A percentile compares a stretch with the other conserved stretches of the same genome.
These are phyloP conservation scores for Penicillium sp. DNA, from an alignment of 2,329 filamentous ascomycete genomes.

Conservation along the genomic window DNA sequence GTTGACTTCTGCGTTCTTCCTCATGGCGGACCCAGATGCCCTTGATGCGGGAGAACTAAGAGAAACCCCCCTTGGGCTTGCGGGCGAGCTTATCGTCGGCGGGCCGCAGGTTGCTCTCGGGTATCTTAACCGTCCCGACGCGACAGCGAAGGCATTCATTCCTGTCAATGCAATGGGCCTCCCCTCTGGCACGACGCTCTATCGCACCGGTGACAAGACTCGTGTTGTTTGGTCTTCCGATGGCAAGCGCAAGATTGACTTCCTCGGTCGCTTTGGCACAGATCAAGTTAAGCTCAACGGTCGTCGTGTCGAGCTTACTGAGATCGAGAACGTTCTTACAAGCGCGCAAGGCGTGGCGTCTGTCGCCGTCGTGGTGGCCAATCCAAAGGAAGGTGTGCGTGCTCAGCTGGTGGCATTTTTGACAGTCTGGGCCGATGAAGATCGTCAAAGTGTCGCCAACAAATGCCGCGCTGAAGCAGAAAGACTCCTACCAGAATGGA, in stretches of 20 bases:
- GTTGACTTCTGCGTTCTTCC: slow-evolving; percentile 35
- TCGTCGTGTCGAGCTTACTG: slow-evolving; percentile 76
- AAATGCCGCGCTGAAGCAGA: background rate
- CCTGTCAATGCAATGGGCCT: slow-evolving; percentile 46
- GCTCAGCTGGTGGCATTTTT: background rate
- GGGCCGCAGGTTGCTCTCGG: slow-evolving; percentile 33
- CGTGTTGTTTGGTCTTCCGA: slow-evolving; percentile 63
- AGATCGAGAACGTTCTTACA: slow-evolving; percentile 55
- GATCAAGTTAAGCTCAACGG: slow-evolving; percentile 86
- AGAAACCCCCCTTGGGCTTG: slow-evolving; percentile 39
- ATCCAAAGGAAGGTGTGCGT: background rate
- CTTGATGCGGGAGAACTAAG: slow-evolving; percentile 28
- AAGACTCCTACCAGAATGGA: background rate
- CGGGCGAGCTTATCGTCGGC: slow-evolving; percentile 48
- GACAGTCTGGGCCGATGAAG: background rate
- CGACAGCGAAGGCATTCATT: slow-evolving; percentile 29
- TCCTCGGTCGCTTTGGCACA: slow-evolving; percentile 72
- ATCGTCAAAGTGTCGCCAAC: background rate
- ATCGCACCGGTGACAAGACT: slow-evolving; percentile 44
- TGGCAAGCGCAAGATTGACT: slow-evolving; percentile 58
- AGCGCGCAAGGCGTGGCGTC: background rate
- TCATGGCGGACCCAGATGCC: slow-evolving; percentile 29
- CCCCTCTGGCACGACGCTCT: slow-evolving; percentile 19
- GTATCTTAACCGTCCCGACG: slow-evolving; percentile 27
- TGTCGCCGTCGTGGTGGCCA: background rate